Percentiles rank a stretch among this genome's conserved stretches.
Conservation (phyloP, 306 rosid species). For the Fragaria vesca region DNA sequence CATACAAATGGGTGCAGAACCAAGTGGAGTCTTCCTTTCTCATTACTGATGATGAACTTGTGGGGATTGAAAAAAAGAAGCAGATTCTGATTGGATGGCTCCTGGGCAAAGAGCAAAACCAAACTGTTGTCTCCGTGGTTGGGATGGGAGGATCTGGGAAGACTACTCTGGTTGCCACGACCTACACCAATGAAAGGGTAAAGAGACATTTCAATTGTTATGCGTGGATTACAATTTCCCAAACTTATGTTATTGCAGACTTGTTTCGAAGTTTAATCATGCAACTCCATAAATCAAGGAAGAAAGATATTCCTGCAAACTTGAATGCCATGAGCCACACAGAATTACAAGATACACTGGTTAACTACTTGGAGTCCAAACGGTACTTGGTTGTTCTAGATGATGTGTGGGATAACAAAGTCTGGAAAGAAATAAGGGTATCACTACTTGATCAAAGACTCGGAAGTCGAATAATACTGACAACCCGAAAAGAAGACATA, state of each 20-base stretch:
- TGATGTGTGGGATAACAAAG: background rate
- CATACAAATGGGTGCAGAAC: background rate
- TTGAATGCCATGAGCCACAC: background rate
- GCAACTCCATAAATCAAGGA: background rate
- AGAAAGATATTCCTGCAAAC: background rate
- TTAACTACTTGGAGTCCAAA: background rate
- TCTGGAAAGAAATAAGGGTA: background rate
- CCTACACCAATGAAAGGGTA: background rate
- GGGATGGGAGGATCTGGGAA: conserved; percentile 14
- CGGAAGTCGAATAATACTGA: background rate
- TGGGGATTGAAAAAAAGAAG: background rate
- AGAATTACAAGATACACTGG: background rate
- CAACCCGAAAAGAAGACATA: background rate
- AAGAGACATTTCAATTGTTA: background rate
- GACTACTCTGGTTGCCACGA: conserved; percentile 4
- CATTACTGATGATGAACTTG: background rate
- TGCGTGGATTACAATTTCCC: conserved; percentile 21
- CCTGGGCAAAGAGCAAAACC: background rate
- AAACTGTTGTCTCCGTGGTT: background rate
- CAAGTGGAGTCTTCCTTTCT: background rate
- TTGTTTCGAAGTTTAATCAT: background rate
- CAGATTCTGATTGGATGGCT: background rate
- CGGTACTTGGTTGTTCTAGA: background rate
- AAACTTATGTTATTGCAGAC: conserved; percentile 1
- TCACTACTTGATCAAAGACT: background rate